A percentile compares a stretch with the other conserved stretches of the same genome.
Evolutionary conservation across 2,329 filamentous ascomycete species (phyloP).

Genomic region (Fusarium sp.): DNA sequence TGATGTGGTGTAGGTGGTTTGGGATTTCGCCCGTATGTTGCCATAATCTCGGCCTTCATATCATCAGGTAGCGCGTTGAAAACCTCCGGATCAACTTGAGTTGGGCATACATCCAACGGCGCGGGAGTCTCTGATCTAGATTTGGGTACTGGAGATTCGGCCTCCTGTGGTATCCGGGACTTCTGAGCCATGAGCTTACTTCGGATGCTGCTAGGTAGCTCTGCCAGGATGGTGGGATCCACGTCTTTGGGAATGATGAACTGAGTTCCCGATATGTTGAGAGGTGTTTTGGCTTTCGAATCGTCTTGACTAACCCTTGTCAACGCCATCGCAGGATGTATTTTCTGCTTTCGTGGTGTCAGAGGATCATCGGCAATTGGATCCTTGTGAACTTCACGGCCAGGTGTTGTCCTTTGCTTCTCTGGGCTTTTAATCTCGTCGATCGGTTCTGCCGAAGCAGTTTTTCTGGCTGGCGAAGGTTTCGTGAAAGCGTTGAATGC

Average conservation of each 20-base stretch:
- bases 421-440: constrained; percentile 59
- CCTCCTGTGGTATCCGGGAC: constrained; percentile 39
- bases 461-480: constrained; percentile 54
- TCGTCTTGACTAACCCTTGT: constrained; percentile 62
- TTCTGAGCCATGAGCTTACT: constrained; percentile 75
- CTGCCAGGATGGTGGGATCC: constrained; percentile 83
- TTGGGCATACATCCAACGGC: constrained; percentile 64
- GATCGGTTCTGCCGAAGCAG: constrained; percentile 58
- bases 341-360: constrained; percentile 64
- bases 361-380: constrained; percentile 66
- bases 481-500: constrained; percentile 71
- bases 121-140: constrained; percentile 55
- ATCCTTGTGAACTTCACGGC: constrained; percentile 54
- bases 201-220: constrained; percentile 85
- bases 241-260: constrained; percentile 89
- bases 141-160: constrained; percentile 46
- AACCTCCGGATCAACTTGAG: constrained; percentile 86
- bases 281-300: constrained; percentile 69
- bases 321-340: constrained; percentile 65
- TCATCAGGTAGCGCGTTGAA: constrained; percentile 86
- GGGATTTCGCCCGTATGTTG: constrained; percentile 67
- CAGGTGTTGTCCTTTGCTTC: constrained; percentile 47
- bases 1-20: constrained; percentile 55
- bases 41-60: constrained; percentile 84
- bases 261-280: constrained; percentile 88